A percentile compares a stretch with the other conserved stretches of the same genome.
phyloP scores from a whole-genome alignment of 768 basidiomycete genomes.

The Cystobasidium ongulense region DNA sequence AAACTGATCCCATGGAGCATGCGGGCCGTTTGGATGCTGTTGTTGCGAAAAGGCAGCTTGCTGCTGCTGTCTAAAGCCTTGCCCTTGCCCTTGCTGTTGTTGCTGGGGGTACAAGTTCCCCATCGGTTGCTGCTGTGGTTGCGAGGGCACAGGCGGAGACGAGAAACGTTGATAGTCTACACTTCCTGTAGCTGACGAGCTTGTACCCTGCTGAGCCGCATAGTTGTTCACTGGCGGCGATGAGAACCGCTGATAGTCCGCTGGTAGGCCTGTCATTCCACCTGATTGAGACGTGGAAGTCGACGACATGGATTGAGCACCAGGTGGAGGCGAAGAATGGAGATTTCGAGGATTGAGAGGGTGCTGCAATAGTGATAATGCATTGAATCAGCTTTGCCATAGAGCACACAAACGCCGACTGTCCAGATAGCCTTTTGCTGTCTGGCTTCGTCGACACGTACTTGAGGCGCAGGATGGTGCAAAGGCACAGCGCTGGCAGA shows the following conservation, averaged over 20 bases:
- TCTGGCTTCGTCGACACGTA: neutral
- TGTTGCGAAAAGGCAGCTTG: neutral
- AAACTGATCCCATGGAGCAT: slow-evolving; percentile 45
- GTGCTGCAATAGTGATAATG: neutral
- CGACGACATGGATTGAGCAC: neutral
- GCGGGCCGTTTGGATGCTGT: slow-evolving; percentile 10
- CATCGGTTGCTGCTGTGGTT: slow-evolving; percentile 33
- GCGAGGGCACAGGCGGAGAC: slow-evolving; percentile 15
- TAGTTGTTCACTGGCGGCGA: slow-evolving; percentile 18
- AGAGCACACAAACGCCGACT: neutral
- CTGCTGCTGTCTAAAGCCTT: neutral
- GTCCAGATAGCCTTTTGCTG: neutral
- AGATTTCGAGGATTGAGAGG: slow-evolving; percentile 25
- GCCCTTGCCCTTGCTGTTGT: slow-evolving; percentile 31
- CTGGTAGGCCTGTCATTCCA: slow-evolving; percentile 1
- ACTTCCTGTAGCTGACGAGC: neutral
- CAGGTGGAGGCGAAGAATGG: slow-evolving; percentile 24
- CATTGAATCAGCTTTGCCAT: neutral
- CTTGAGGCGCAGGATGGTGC: slow-evolving; percentile 27
- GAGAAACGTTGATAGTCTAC: slow-evolving; percentile 30
- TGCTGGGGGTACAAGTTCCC: slow-evolving; percentile 45
- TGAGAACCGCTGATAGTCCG: slow-evolving; percentile 29
- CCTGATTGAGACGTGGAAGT: neutral
- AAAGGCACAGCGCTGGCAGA: slow-evolving; percentile 53
- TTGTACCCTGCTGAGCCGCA: neutral